phyloP scores from a whole-genome alignment of 192 early-diverging fungal genomes.

The Chytriomyces hyalinus region DNA sequence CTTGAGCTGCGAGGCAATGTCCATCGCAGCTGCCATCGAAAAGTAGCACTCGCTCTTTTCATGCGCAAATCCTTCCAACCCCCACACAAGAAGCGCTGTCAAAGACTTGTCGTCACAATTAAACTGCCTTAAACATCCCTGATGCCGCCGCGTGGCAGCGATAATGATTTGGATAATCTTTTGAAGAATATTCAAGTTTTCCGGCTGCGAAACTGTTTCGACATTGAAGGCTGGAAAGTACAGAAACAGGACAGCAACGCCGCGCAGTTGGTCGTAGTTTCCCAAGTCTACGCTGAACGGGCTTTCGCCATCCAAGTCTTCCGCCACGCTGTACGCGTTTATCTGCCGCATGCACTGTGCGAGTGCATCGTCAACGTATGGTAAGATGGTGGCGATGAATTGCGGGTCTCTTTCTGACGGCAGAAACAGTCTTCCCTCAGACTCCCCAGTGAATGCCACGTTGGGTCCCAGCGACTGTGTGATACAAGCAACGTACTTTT shows the following conservation, averaged over 20 bases:
- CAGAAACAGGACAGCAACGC: constrained; percentile 34
- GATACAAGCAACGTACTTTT: constrained; percentile 26
- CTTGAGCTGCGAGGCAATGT: constrained; percentile 13
- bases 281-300: constrained; percentile 26
- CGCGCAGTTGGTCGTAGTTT: constrained; percentile 34
- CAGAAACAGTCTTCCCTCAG: constrained; percentile 10
- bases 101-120: constrained; percentile 48
- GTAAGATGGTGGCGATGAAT: constrained; percentile 9
- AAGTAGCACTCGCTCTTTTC: constrained; percentile 37
- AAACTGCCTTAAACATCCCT: constrained; percentile 38
- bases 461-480: not conserved
- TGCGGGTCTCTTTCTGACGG: not conserved
- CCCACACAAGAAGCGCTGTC: constrained; percentile 46
- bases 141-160: constrained; percentile 18
- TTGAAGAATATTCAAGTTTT: constrained; percentile 20
- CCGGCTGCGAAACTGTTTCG: constrained; percentile 19
- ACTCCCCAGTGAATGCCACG: not conserved
- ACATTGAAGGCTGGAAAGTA: constrained; percentile 36
- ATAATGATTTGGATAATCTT: constrained; percentile 18
- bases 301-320: constrained; percentile 18
- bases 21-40: constrained; percentile 39
- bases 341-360: constrained; percentile 16
- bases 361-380: constrained; percentile 28
- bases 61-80: constrained; percentile 44
- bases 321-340: not conserved